These are phyloP conservation scores for Colletotrichum musae DNA, from an alignment of 2,329 filamentous ascomycete species.

Conservation along the genomic window DNA sequence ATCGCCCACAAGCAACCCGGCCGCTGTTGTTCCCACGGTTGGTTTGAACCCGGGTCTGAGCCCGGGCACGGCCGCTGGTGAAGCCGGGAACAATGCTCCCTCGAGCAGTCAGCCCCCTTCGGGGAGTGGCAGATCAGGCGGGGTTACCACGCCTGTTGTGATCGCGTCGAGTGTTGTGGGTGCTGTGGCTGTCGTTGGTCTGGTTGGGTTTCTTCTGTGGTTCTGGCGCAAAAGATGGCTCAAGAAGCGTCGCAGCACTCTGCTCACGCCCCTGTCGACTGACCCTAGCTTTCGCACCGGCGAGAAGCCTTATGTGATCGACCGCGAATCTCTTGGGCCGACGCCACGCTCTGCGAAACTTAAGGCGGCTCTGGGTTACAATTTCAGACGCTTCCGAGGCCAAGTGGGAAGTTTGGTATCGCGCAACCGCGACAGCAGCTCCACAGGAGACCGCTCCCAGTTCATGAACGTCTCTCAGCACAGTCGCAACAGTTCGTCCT, in stretches of 20 bases:
- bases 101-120: slow-evolving; percentile 11
- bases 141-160: slow-evolving; percentile 53
- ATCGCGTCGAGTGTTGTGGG: slow-evolving; percentile 68
- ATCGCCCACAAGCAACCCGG: slow-evolving; percentile 24
- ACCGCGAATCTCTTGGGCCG: slow-evolving; percentile 64
- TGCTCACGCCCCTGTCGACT: slow-evolving; percentile 63
- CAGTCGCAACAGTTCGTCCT: slow-evolving; percentile 55
- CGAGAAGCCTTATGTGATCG: slow-evolving; percentile 55
- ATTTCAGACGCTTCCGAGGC: slow-evolving; percentile 52
- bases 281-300: slow-evolving; percentile 48
- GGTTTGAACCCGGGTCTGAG: slow-evolving; percentile 32
- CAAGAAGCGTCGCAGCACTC: slow-evolving; percentile 61
- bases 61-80: slow-evolving; percentile 35
- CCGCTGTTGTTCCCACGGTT: slow-evolving; percentile 10
- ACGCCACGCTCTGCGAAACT: slow-evolving; percentile 61
- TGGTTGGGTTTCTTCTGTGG: slow-evolving; percentile 66
- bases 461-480: slow-evolving; percentile 57
- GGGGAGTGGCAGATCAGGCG: slow-evolving; percentile 45
- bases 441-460: slow-evolving; percentile 56
- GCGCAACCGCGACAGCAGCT: slow-evolving; percentile 61
- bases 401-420: slow-evolving; percentile 50
- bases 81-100: slow-evolving; percentile 27
- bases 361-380: slow-evolving; percentile 56
- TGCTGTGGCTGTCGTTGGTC: slow-evolving; percentile 59
- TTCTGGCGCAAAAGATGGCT: slow-evolving; percentile 61